Conservation (phyloP, 306 rosid species). For the Pterocarpus macrocarpus region DNA sequence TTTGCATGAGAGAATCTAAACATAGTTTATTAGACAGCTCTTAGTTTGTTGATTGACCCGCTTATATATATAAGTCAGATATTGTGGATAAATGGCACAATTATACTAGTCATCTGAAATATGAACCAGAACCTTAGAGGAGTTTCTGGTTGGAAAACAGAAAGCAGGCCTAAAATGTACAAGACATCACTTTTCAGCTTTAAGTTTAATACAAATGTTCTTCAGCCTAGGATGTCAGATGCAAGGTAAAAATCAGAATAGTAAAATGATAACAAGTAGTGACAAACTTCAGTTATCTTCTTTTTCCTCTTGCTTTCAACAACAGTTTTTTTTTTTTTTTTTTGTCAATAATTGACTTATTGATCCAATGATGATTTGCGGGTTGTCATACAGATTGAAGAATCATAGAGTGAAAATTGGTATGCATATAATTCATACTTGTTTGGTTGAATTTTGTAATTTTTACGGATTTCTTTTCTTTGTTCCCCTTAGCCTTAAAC, state of each 20-base stretch:
- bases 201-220: conserved; percentile 42
- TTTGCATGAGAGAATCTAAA: conserved; percentile 38
- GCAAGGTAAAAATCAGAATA: conserved; percentile 55
- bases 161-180: conserved; percentile 44
- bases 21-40: conserved; percentile 3
- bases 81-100: background rate
- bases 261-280: conserved; percentile 9
- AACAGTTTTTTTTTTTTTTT: background rate
- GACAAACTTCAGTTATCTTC: conserved; percentile 11
- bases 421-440: conserved; percentile 42
- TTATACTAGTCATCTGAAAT: conserved; percentile 35
- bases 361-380: conserved; percentile 28
- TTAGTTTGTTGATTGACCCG: conserved; percentile 30
- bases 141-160: conserved; percentile 40
- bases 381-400: conserved; percentile 59
- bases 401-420: conserved; percentile 54
- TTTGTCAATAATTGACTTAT: conserved; percentile 21
- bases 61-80: conserved; percentile 26
- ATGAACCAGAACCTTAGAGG: conserved; percentile 41
- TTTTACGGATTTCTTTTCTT: conserved; percentile 12
- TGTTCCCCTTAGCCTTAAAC: conserved; percentile 4
- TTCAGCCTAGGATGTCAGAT: conserved; percentile 52
- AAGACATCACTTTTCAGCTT: conserved; percentile 45
- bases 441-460: conserved; percentile 16
- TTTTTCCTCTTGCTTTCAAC: conserved; percentile 16